phyloP scores from a whole-genome alignment of 306 rosid species.

The Argentina anserina region DNA sequence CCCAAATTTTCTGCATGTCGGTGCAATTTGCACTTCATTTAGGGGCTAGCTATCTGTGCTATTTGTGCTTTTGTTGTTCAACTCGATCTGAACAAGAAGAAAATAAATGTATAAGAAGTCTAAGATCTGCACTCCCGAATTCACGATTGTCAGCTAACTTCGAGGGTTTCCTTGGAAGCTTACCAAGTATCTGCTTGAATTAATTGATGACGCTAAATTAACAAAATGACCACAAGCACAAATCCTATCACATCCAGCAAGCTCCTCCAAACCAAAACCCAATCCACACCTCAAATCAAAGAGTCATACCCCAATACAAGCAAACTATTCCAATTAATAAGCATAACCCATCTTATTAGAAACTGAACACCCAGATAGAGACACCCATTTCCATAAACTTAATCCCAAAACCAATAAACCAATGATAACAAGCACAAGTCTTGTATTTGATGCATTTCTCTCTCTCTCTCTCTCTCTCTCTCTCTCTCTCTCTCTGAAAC shows the following conservation, averaged over 20 bases:
- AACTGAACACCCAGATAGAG: constrained; percentile 21
- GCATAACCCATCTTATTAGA: not conserved
- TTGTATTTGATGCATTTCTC: constrained; percentile 15
- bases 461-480: not conserved
- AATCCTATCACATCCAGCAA: constrained; percentile 27
- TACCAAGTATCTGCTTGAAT: constrained; percentile 61
- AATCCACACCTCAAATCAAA: constrained; percentile 9
- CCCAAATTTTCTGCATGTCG: too few relatives aligned
- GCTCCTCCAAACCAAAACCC: constrained; percentile 25
- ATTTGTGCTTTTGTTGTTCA: too few relatives aligned
- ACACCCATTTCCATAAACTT: constrained; percentile 30
- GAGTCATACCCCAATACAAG: constrained; percentile 25
- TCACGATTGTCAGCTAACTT: constrained; percentile 56
- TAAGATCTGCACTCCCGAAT: constrained; percentile 41
- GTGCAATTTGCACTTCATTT: too few relatives aligned
- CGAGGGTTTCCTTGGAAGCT: constrained; percentile 70
- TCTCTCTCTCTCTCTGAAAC: too few relatives aligned
- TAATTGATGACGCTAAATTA: constrained; percentile 49
- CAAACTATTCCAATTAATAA: constrained; percentile 27
- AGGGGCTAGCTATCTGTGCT: too few relatives aligned
- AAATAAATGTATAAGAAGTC: too few relatives aligned
- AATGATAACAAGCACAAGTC: constrained; percentile 22
- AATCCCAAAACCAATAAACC: constrained; percentile 28
- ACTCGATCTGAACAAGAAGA: too few relatives aligned
- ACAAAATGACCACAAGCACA: constrained; percentile 8